Conservation (phyloP, 1,284 basidiomycete species). For the Pyrrhoderma lamaoense region DNA sequence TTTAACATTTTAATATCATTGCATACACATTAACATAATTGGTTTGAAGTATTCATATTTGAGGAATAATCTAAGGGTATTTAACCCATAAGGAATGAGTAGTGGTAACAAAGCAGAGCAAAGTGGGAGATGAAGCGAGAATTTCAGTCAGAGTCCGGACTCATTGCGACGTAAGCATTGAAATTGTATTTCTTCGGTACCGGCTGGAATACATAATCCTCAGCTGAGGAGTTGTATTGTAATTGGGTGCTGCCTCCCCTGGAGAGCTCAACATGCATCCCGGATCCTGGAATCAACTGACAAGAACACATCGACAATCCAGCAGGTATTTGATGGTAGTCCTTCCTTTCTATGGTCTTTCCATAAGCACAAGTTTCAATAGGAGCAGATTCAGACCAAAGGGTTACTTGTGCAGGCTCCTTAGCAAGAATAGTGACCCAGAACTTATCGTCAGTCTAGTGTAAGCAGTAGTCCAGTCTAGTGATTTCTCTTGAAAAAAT, state of each 20-base stretch:
- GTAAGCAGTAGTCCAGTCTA: too few species aligned
- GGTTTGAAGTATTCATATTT: too few species aligned
- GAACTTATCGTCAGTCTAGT: slow-evolving; percentile 38
- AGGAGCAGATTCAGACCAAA: slow-evolving; percentile 27
- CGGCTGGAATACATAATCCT: slow-evolving; percentile 44
- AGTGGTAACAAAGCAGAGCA: too few species aligned
- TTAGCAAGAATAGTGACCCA: slow-evolving; percentile 34
- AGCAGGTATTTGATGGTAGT: slow-evolving; percentile 43
- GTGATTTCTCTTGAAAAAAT: too few species aligned
- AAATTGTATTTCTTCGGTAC: slow-evolving; percentile 54
- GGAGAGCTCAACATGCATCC: slow-evolving; percentile 51
- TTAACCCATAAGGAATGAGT: too few species aligned
- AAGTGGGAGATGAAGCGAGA: too few species aligned
- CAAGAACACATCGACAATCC: slow-evolving; percentile 64
- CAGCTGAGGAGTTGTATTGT: slow-evolving; percentile 34
- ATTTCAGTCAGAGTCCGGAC: slow-evolving; percentile 19
- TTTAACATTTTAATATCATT: too few species aligned
- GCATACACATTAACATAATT: too few species aligned
- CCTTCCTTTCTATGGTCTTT: slow-evolving; percentile 27
- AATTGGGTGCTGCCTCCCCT: slow-evolving; percentile 49
- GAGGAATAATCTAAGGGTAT: too few species aligned
- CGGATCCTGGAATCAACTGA: slow-evolving; percentile 47
- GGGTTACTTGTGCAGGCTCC: slow-evolving; percentile 43
- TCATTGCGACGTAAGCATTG: slow-evolving; percentile 52
- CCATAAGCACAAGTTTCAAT: neutral